Evolutionary conservation across 202 grass and related monocot species (phyloP), one percentile per base, ranked within the genome.

Genomic region (Schoenoplectus triqueter): DNA sequence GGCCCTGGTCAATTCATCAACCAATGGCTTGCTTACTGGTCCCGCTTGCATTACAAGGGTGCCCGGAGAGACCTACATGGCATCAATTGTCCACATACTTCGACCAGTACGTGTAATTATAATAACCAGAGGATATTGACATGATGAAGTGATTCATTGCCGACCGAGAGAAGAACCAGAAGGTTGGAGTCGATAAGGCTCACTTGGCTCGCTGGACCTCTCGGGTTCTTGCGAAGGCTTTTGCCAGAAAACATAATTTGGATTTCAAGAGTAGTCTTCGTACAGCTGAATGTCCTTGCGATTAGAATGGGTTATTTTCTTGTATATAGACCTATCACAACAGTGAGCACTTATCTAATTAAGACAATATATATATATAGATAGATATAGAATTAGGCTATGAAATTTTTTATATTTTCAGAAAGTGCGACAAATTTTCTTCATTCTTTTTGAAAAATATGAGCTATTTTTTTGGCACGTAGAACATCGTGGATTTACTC

Each of bases 1-100:
- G 55, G 78, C 9, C 2, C 61, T 7, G 78, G 78, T 5, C 78
- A 82, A 31, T 82, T 62, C 78, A 82, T 82, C 78, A 66, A 82
- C 57, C 14, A 42, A n/a, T 64, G 78, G 54, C 60, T 82, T n/a
- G 78, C 78, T 14, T 41, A 44, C 15, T 82, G 78, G 78, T 82
- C 78, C 55, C 20, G 45, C 11, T 64, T 82, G 78, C 17, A 45
- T 13, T 82, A 82, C 78, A 31, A 82, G 39, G 55, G 55, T 8
- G 48, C 78, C 6, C 66, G 78, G 78, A 82, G 78, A 20, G 78
- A 82, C 9, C 78, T 56, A 8, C 17, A 64, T 44, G 78, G 78
- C 11, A 20, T 82, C n/a, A 59, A 2, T 11, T 59, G 48, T 63
- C 6, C 57, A 3, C 5, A 31, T 10, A 7, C 42, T 56, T 15